Base-by-base conservation (phyloP, 441 rosid species). In the Croton laevigatus region DNA sequence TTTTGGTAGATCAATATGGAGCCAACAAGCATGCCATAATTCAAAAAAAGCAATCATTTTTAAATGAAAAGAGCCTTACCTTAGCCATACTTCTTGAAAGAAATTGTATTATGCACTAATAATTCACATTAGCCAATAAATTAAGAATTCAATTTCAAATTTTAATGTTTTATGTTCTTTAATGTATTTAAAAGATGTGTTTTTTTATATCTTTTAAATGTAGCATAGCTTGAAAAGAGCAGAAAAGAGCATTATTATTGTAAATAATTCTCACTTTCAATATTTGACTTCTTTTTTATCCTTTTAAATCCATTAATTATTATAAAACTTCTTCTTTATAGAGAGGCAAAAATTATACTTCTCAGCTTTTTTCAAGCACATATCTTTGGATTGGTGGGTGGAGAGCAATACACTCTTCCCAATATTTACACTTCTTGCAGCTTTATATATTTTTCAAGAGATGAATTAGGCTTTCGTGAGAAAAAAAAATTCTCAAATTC, bases 291-390 rank as follows among this genome's bases (percentile, higher is more conserved):
- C 17, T 52, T 49, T 49, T 19, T 52, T 52, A 4, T 66, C n/a
- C 32, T 4, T 34, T 65, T 65, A 5, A 10, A 17, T 48, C 9
- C 20, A 13, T 7, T 48, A 4, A 13, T 7, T 48, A 4, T 13
- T 34, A n/a, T 17, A 16, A 6, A 58, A 14, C 19, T 48, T 19
- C 32, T 10, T 69, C 49, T 40, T 69, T 69, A 69, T 69, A 59
- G 73, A 59, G 45, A 69, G 45, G 65, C 65, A n/a, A 45, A 40
- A 60, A 36, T 61, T 59, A 51, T 51, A 11, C 9, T 37, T 52
- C 22, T 54, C 62, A 68, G 71, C 52, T 68, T 68, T 68, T 68
- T 34, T 68, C 13, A 22, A 68, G 59, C 69, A 66, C 69, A 36
- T 9, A 55, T 44, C 40, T 57, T 60, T 57, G 63, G 54, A 34